phyloP scores from a whole-genome alignment of 2,329 filamentous ascomycete genomes.

The Hypoxylon sp. region DNA sequence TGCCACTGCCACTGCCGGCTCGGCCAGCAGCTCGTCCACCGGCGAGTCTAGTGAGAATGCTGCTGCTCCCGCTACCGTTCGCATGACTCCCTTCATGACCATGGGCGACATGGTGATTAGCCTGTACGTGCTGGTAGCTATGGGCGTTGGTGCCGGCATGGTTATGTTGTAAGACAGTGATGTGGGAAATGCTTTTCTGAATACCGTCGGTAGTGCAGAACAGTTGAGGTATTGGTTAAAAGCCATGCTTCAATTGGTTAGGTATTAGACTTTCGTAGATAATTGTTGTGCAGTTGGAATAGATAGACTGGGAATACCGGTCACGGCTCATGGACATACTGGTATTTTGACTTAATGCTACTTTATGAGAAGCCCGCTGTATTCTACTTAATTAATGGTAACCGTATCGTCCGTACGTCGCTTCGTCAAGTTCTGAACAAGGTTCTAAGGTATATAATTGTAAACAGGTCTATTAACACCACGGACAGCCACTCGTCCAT shows the following conservation, averaged over 20 bases:
- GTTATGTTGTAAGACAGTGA: slow-evolving; percentile 60
- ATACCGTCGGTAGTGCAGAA: slow-evolving; percentile 11
- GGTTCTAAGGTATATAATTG: too few relatives aligned
- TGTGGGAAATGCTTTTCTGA: slow-evolving; percentile 15
- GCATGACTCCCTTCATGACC: slow-evolving; percentile 59
- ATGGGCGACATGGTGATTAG: slow-evolving; percentile 65
- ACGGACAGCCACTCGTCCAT: neutral
- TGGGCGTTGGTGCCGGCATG: slow-evolving; percentile 68
- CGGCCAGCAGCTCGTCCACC: slow-evolving; percentile 37
- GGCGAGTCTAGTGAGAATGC: slow-evolving; percentile 48
- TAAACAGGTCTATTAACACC: neutral
- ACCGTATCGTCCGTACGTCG: neutral
- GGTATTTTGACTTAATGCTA: neutral
- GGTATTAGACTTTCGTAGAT: slow-evolving; percentile 20
- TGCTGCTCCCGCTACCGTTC: slow-evolving; percentile 58
- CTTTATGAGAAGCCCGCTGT: slow-evolving; percentile 1
- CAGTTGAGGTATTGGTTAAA: slow-evolving; percentile 1
- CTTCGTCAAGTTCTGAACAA: too few relatives aligned
- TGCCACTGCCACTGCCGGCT: slow-evolving; percentile 51
- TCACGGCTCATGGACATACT: neutral
- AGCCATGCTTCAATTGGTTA: neutral
- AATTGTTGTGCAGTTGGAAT: neutral
- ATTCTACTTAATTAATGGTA: neutral
- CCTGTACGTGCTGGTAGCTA: slow-evolving; percentile 67
- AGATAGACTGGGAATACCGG: neutral